phyloP scores from a whole-genome alignment of 495 filamentous ascomycete species.

The Penicillium steckii region DNA sequence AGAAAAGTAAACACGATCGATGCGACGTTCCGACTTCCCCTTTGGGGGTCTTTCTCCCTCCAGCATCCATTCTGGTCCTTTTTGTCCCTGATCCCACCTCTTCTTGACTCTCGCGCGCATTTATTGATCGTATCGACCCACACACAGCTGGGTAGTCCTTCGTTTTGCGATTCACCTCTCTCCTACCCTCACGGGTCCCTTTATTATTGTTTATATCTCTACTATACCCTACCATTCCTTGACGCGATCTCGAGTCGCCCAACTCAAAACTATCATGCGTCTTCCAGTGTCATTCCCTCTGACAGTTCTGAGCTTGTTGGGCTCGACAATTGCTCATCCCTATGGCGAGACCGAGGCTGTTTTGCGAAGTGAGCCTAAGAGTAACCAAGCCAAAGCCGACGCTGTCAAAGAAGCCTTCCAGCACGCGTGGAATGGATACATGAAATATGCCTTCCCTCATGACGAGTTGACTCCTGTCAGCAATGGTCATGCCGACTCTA shows the following conservation, averaged over 20 bases:
- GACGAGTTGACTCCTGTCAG: constrained; percentile 72
- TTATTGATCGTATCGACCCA: constrained; percentile 20
- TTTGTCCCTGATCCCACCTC: constrained; percentile 3
- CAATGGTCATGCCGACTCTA: constrained; percentile 64
- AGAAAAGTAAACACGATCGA: constrained; percentile 7
- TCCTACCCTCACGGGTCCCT: not conserved
- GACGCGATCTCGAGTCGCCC: not conserved
- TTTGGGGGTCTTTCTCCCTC: constrained; percentile 2
- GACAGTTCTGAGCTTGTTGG: constrained; percentile 24
- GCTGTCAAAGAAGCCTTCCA: constrained; percentile 75
- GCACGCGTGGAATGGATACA: constrained; percentile 80
- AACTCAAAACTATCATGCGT: constrained; percentile 29
- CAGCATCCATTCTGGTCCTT: constrained; percentile 1
- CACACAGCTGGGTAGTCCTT: constrained; percentile 3
- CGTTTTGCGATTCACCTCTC: constrained; percentile 11
- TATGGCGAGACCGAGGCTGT: constrained; percentile 8
- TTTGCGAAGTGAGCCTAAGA: not conserved
- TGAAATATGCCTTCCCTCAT: constrained; percentile 73
- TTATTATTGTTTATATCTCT: not conserved
- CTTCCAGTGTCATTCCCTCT: constrained; percentile 28
- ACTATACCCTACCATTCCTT: not conserved
- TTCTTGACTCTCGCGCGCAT: not conserved
- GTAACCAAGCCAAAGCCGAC: constrained; percentile 44
- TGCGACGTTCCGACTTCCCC: constrained; percentile 13
- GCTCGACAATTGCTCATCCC: constrained; percentile 24